A percentile compares a stretch with the other conserved stretches of the same genome.
Evolutionary conservation across 495 filamentous ascomycete species (phyloP).

Genomic region (Penicillium odoratum): DNA sequence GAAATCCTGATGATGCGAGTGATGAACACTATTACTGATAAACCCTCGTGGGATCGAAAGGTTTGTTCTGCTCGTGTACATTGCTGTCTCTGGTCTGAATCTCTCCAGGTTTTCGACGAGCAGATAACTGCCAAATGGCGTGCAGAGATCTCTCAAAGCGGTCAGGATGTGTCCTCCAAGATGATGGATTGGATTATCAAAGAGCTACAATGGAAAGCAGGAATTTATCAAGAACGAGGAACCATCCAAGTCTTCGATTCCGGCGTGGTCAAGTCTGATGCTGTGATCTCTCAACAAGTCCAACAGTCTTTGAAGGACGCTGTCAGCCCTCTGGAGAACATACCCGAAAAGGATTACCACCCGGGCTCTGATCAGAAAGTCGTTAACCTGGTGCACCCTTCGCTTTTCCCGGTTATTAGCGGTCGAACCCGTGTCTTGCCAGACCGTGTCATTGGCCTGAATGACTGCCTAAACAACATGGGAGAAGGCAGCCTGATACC

Average conservation of each 20-base stretch:
- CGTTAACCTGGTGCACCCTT: conserved; percentile 61
- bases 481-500: conserved; percentile 40
- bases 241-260: conserved; percentile 27
- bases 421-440: conserved; percentile 50
- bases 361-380: conserved; percentile 55
- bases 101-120: conserved; percentile 44
- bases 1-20: conserved; percentile 31
- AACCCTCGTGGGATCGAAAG: conserved; percentile 51
- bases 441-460: conserved; percentile 33
- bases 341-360: conserved; percentile 57
- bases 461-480: conserved; percentile 38
- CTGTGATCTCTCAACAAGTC: conserved; percentile 27
- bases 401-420: conserved; percentile 58
- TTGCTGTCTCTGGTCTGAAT: neutral
- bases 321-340: conserved; percentile 38
- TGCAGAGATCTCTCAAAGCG: conserved; percentile 28
- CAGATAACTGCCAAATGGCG: conserved; percentile 38
- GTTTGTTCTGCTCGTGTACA: conserved; percentile 18
- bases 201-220: conserved; percentile 51
- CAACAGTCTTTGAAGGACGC: conserved; percentile 23
- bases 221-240: conserved; percentile 28
- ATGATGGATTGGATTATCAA: conserved; percentile 54
- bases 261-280: conserved; percentile 43
- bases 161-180: conserved; percentile 33
- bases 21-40: conserved; percentile 44